Evolutionary conservation across 345 rosid genomes (phyloP), one percentile per base, ranked within the genome.

Genomic region (Microcos paniculata): DNA sequence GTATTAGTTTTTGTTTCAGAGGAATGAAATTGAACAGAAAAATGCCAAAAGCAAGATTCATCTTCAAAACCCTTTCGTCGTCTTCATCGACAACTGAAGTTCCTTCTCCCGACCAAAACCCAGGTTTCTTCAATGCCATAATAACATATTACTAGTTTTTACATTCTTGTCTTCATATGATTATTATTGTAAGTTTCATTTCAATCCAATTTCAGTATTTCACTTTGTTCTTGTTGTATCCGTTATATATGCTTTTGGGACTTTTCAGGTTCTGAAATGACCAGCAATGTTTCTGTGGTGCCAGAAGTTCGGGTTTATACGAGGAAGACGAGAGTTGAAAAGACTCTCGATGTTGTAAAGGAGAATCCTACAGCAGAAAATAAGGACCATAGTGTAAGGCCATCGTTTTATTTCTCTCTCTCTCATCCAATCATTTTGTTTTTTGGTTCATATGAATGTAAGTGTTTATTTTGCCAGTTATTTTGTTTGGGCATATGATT

Each of bases 271-370:
- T 75, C 79, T 43, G 75, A 59, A 76, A 42, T 77, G 78, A 81
- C 72, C 4, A 16, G 24, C 76, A 80, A 26, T 35, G 70, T 72
- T 77, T 58, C 79, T 49, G n/a, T 19, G 24, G n/a, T 19, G 24
- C 76, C 86, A 56, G 81, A 79, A 77, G 26, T 74, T 70, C 90
- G 87, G 35, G 91, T 84, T 61, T 85, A 81, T 80, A 81, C 65
- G 59, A 86, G 96, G 87, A 90, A 80, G 80, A 91, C 83, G 81
- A 86, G 87, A 78, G 83, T 76, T 57, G 84, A 84, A 76, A 76
- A 63, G 52, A 65, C 81, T n/a, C 43, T 76, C 70, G 78, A 78
- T 24, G 75, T 62, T 51, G 80, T 75, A 45, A 73, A 76, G 55
- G 76, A 80, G 61, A 76, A 72, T 46, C 75, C 77, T 71, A 70